phyloP scores from a whole-genome alignment of 2,329 filamentous ascomycete species.

The Aspergillus ruber region DNA sequence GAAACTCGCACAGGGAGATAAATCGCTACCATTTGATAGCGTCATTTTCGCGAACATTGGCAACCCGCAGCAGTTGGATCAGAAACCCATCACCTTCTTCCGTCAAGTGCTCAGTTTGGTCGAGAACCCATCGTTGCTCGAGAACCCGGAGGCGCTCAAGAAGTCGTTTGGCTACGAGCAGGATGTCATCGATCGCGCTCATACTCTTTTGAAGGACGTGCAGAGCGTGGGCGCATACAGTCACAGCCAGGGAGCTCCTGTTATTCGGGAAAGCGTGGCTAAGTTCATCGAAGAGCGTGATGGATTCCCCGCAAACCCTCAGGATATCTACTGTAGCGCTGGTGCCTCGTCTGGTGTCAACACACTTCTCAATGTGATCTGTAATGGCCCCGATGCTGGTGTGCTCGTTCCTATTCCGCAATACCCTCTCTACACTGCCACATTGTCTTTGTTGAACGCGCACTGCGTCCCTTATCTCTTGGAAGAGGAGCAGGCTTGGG shows the following conservation, averaged over 20 bases:
- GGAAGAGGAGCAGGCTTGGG: slow-evolving; percentile 80
- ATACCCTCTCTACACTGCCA: slow-evolving; percentile 95
- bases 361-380: slow-evolving; percentile 85
- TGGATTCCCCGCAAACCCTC: slow-evolving; percentile 73
- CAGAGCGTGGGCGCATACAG: slow-evolving; percentile 95
- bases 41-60: slow-evolving; percentile 98
- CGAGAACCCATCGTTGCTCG: slow-evolving; percentile 79
- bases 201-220: slow-evolving; percentile 71
- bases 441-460: slow-evolving; percentile 76
- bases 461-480: slow-evolving; percentile 88
- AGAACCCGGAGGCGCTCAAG: slow-evolving; percentile 74
- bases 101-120: slow-evolving; percentile 88
- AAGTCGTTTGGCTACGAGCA: slow-evolving; percentile 75
- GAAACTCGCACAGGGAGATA: slow-evolving; percentile 50
- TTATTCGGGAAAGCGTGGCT: slow-evolving; percentile 82
- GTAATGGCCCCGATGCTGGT: slow-evolving; percentile 67
- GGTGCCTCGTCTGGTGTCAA: slow-evolving; percentile 93
- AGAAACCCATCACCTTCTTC: slow-evolving; percentile 99
- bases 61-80: slow-evolving; percentile 97
- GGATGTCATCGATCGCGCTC: slow-evolving; percentile 80
- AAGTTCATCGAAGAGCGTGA: slow-evolving; percentile 90
- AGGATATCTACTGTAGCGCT: slow-evolving; percentile 81
- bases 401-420: slow-evolving; percentile 94
- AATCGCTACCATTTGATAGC: slow-evolving; percentile 72
- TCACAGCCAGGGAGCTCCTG: slow-evolving; percentile 80